phyloP scores from a whole-genome alignment of 495 filamentous ascomycete species.

The Penicillium lividum region DNA sequence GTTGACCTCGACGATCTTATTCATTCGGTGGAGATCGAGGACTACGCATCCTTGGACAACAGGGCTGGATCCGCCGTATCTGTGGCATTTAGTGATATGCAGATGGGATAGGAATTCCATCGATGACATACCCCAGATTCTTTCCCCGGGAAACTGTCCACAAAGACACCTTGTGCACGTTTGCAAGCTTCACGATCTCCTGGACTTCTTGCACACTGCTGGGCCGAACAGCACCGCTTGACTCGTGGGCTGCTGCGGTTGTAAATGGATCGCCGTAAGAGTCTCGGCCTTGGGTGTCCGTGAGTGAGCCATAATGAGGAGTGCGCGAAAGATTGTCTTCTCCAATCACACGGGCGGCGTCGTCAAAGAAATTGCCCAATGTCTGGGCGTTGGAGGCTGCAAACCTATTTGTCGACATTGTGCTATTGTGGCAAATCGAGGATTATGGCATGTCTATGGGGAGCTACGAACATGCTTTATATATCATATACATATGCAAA shows the following conservation, averaged over 20 bases:
- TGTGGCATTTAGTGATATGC: background rate
- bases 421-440: no score
- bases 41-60: background rate
- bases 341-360: background rate
- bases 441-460: no score
- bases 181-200: constrained; percentile 14
- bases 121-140: constrained; percentile 18
- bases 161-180: constrained; percentile 12
- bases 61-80: background rate
- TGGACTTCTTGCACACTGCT: constrained; percentile 6
- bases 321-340: background rate
- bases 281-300: background rate
- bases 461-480: no score
- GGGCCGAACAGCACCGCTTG: background rate
- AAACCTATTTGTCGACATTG: no score
- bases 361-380: background rate
- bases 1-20: constrained; percentile 27
- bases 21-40: constrained; percentile 15
- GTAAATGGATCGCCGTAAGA: constrained; percentile 1
- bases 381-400: background rate
- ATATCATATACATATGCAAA: no score
- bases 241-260: background rate
- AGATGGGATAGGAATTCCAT: background rate
- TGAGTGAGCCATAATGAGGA: background rate
- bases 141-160: constrained; percentile 21